Evolutionary conservation across 495 filamentous ascomycete genomes (phyloP).

Genomic region (Durotheca rogersii): DNA sequence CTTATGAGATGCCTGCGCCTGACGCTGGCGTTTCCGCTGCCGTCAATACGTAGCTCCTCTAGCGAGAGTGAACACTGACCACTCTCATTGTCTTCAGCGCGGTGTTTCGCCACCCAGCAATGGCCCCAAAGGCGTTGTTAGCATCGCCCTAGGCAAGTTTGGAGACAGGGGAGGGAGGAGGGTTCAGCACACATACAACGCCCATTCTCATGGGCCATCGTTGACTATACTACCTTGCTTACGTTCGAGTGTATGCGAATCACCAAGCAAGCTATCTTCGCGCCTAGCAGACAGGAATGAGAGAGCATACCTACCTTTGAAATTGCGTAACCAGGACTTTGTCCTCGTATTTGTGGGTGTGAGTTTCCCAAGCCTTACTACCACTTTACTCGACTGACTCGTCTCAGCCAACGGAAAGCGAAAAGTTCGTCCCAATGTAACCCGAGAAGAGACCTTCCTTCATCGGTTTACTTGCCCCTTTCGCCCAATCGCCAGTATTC

Average conservation of each 20-base stretch:
- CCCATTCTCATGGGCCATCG: too few relatives aligned
- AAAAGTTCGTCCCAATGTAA: background rate
- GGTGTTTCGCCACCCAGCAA: too few relatives aligned
- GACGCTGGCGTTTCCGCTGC: too few relatives aligned
- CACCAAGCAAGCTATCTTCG: background rate
- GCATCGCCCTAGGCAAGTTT: too few relatives aligned
- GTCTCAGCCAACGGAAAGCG: background rate
- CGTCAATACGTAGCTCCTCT: too few relatives aligned
- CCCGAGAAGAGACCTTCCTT: background rate
- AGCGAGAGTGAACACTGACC: too few relatives aligned
- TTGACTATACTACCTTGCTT: background rate
- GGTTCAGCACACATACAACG: too few relatives aligned
- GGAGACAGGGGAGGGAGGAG: too few relatives aligned
- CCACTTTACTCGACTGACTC: background rate
- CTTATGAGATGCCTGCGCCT: too few relatives aligned
- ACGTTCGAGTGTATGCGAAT: background rate
- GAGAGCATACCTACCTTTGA: background rate
- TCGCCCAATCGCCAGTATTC: background rate
- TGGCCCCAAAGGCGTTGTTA: too few relatives aligned
- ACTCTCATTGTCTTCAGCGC: too few relatives aligned
- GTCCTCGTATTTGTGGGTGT: background rate
- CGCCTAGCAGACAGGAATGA: background rate
- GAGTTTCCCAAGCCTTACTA: background rate
- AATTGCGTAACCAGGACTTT: background rate
- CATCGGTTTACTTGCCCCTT: background rate